A percentile compares a stretch with the other conserved stretches of the same genome.
Evolutionary conservation across 1,284 basidiomycete species (phyloP).

Genomic region (Rhizoctonia solani): DNA sequence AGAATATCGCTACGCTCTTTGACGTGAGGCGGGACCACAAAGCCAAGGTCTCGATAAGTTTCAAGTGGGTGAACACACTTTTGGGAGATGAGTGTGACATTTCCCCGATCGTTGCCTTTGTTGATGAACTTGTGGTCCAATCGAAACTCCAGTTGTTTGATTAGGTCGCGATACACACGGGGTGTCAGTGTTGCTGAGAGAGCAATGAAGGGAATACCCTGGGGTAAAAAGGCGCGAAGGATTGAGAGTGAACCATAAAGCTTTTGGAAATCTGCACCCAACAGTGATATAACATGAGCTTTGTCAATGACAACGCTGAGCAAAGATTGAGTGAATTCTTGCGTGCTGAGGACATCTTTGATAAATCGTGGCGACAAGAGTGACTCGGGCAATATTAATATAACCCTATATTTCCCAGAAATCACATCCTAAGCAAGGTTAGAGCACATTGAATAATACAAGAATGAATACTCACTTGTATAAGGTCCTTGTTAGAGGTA

Average conservation of each 20-base stretch:
- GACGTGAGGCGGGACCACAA: not conserved
- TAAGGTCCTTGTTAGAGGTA: not conserved
- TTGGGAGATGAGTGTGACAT: not conserved
- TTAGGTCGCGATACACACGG: not conserved
- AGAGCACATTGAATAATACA: not conserved
- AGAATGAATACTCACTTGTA: not conserved
- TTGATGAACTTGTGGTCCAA: not conserved
- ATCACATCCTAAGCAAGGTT: not conserved
- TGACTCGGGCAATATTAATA: slow-evolving; percentile 9
- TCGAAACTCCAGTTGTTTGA: not conserved
- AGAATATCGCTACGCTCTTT: not conserved
- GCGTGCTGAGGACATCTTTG: slow-evolving; percentile 1
- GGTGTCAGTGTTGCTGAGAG: slow-evolving; percentile 19
- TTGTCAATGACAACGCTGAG: slow-evolving; percentile 22
- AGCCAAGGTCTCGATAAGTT: not conserved
- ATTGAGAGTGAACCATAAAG: not conserved
- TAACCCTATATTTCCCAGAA: not conserved
- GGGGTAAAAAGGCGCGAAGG: not conserved
- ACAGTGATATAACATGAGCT: slow-evolving; percentile 1
- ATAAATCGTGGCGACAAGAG: slow-evolving; percentile 13
- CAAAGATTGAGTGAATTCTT: not conserved
- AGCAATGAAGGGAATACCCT: slow-evolving; percentile 4
- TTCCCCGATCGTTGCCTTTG: not conserved
- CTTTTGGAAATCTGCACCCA: slow-evolving; percentile 14
- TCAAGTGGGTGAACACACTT: not conserved